A percentile compares a stretch with the other conserved stretches of the same genome.
Evolutionary conservation across 495 filamentous ascomycete genomes (phyloP).

Genomic region (Tuber indicum): DNA sequence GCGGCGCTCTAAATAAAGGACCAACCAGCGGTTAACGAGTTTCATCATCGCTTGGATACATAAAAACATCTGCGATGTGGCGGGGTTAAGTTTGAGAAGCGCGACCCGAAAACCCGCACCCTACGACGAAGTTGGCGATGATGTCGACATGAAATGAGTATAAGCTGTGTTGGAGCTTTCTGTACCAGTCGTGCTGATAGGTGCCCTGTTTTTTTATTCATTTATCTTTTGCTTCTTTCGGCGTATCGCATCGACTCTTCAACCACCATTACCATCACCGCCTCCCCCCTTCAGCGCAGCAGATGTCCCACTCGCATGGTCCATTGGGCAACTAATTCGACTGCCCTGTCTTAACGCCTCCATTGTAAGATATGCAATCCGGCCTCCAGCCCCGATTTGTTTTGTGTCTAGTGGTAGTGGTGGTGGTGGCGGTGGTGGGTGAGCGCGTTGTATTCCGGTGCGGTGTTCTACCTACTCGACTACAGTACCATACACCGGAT

Average conservation of each 20-base stretch:
- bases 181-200: neutral
- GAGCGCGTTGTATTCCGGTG: neutral
- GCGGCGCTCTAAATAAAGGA: neutral
- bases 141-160: neutral
- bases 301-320: neutral
- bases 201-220: neutral
- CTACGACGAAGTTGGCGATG: neutral
- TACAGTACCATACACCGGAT: neutral
- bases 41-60: neutral
- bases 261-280: neutral
- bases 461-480: neutral
- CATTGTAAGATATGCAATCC: neutral
- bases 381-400: neutral
- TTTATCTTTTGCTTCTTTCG: neutral
- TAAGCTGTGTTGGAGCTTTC: neutral
- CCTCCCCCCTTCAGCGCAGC: neutral
- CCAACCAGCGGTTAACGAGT: conserved; percentile 2
- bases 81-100: neutral
- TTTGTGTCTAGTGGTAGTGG: neutral
- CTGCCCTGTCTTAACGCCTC: neutral
- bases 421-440: neutral
- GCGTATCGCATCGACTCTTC: neutral
- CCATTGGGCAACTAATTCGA: neutral
- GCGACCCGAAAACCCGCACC: neutral
- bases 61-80: neutral